A percentile compares a stretch with the other conserved stretches of the same genome.
Conservation (phyloP, 2,329 filamentous ascomycete species). For the Clathrospora elynae region DNA sequence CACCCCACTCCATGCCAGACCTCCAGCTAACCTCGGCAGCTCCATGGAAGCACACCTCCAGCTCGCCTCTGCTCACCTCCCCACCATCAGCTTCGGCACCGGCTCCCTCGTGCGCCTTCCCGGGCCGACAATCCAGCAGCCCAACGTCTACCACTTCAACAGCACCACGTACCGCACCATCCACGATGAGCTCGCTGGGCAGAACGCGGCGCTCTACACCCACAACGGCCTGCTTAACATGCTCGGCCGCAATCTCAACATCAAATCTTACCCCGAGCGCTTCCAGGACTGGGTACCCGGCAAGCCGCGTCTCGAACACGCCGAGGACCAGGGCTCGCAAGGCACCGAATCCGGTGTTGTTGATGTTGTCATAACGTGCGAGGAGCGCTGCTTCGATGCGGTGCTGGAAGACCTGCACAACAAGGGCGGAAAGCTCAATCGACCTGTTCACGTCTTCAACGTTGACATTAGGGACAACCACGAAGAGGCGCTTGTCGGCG, state of each 20-base stretch:
- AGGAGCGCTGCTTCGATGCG: conserved; percentile 97
- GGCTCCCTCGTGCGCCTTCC: conserved; percentile 92
- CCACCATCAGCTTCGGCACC: conserved; percentile 97
- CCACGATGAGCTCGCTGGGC: conserved; percentile 84
- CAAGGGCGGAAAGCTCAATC: conserved; percentile 83
- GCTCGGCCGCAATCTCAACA: conserved; percentile 85
- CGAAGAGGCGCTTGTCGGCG: conserved; percentile 90
- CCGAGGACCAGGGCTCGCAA: conserved; percentile 72
- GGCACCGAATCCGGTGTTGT: conserved; percentile 89
- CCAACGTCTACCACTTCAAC: conserved; percentile 98
- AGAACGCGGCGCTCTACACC: conserved; percentile 85
- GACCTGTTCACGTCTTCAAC: conserved; percentile 96
- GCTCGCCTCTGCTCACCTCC: conserved; percentile 79
- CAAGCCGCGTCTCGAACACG: conserved; percentile 74
- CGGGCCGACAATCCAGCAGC: conserved; percentile 86
- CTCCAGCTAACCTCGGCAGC: conserved; percentile 51
- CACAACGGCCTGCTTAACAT: conserved; percentile 95
- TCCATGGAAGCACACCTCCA: conserved; percentile 99
- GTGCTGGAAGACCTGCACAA: conserved; percentile 91
- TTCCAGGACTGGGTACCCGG: conserved; percentile 98
- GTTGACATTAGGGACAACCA: conserved; percentile 99
- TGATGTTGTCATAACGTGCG: conserved; percentile 94
- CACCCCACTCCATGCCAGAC: background rate
- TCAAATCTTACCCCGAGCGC: conserved; percentile 94
- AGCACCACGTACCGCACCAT: conserved; percentile 93